A percentile compares a stretch with the other conserved stretches of the same genome.
These are phyloP conservation scores for Saccharomycopsis crataegensis DNA, from an alignment of 1,139 yeast species.

Conservation along the genomic window DNA sequence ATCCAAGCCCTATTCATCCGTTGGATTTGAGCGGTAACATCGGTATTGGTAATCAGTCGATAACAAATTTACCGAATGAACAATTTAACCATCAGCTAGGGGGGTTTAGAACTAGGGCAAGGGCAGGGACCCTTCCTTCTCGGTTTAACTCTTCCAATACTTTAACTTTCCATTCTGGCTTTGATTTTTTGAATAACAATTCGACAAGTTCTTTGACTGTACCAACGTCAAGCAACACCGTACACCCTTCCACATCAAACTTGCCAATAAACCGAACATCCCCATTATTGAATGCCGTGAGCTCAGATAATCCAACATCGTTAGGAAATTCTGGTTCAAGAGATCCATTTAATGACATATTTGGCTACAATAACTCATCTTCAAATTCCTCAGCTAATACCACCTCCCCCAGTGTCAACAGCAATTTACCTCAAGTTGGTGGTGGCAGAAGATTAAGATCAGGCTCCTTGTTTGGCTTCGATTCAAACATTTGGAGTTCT, in stretches of 20 bases:
- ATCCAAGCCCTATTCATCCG: no score
- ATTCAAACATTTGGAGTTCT: conserved; percentile 26
- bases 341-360: conserved; percentile 18
- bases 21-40: no score
- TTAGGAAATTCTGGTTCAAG: conserved; percentile 15
- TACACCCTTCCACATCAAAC: conserved; percentile 17
- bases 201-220: conserved; percentile 15
- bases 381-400: conserved; percentile 6
- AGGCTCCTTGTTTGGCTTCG: conserved; percentile 27
- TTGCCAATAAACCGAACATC: conserved; percentile 19
- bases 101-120: conserved; percentile 35
- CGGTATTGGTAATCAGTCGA: no score
- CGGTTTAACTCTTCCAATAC: conserved; percentile 26
- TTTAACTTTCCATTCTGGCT: conserved; percentile 21
- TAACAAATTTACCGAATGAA: no score
- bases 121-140: conserved; percentile 56
- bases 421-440: conserved; percentile 6
- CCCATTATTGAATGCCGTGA: conserved; percentile 21
- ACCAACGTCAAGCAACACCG: conserved; percentile 19
- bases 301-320: conserved; percentile 21
- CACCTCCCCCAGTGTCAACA: not conserved
- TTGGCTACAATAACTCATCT: conserved; percentile 14
- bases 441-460: conserved; percentile 25
- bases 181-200: conserved; percentile 21
- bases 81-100: conserved; percentile 24